Conservation (phyloP, 2,329 filamentous ascomycete genomes). For the Fusarium redolens region DNA sequence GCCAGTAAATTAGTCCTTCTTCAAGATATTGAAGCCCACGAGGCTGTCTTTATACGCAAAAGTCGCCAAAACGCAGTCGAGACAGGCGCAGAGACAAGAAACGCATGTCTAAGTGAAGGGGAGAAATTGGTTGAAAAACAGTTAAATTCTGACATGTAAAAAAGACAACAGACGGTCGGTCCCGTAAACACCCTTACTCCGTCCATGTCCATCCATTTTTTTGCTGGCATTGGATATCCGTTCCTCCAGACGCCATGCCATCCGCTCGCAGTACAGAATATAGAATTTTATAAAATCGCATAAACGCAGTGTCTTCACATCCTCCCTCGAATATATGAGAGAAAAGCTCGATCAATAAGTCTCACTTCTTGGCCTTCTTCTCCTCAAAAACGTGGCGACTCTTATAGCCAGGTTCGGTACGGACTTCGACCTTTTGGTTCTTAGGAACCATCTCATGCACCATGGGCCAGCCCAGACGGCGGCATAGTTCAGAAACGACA, state of each 20-base stretch:
- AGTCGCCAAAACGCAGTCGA: not conserved
- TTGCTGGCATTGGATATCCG: conserved; percentile 14
- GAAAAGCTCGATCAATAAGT: not conserved
- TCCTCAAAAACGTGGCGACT: conserved; percentile 54
- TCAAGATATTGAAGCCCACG: conserved; percentile 7
- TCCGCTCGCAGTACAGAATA: conserved; percentile 16
- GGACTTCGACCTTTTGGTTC: conserved; percentile 70
- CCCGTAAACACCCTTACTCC: conserved; percentile 30
- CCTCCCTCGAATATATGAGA: not conserved
- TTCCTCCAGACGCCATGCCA: conserved; percentile 41
- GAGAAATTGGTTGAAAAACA: not conserved
- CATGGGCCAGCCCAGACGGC: conserved; percentile 82
- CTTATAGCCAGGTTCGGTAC: conserved; percentile 47
- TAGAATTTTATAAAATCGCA: not conserved
- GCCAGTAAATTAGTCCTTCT: conserved; percentile 8
- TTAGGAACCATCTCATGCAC: conserved; percentile 85
- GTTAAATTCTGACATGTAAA: not conserved
- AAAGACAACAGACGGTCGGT: not conserved
- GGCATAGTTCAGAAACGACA: conserved; percentile 87
- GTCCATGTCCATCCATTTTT: conserved; percentile 32
- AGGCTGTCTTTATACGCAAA: conserved; percentile 1
- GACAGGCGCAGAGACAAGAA: not conserved
- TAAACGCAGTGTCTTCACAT: not conserved
- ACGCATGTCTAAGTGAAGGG: not conserved
- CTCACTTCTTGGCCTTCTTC: conserved; percentile 17